Evolutionary conservation across 2,329 filamentous ascomycete genomes (phyloP).

Genomic region (Penicillium psychrosexuale): DNA sequence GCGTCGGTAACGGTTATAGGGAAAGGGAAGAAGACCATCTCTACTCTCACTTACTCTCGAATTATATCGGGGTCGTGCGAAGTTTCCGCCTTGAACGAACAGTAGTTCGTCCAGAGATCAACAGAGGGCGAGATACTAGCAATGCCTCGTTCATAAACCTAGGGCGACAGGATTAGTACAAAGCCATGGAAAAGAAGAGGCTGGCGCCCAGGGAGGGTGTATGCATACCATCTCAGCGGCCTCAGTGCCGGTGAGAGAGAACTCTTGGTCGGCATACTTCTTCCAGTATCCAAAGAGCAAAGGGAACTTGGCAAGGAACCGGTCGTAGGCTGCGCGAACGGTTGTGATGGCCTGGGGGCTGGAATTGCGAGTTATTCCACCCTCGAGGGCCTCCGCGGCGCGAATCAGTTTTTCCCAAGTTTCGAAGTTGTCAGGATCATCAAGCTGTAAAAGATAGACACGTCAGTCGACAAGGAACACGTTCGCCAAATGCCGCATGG

Average conservation of each 20-base stretch:
- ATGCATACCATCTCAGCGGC: constrained; percentile 84
- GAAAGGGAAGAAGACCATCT: constrained; percentile 64
- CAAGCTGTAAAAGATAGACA: constrained; percentile 42
- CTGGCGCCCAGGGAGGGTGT: not conserved
- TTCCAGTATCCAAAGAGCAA: constrained; percentile 99
- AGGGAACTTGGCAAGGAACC: constrained; percentile 90
- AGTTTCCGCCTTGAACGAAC: constrained; percentile 95
- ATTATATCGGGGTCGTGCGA: constrained; percentile 91
- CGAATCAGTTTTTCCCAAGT: constrained; percentile 90
- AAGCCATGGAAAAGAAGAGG: not conserved
- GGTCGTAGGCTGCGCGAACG: constrained; percentile 83
- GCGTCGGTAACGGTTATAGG: constrained; percentile 50
- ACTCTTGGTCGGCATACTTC: constrained; percentile 97
- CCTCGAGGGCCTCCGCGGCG: constrained; percentile 79
- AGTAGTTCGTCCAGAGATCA: constrained; percentile 96
- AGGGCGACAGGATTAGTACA: constrained; percentile 10
- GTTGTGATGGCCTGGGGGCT: constrained; percentile 88
- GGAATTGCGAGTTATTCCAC: constrained; percentile 92
- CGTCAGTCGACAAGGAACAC: constrained; percentile 5
- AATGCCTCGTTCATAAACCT: constrained; percentile 94
- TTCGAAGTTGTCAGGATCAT: constrained; percentile 87
- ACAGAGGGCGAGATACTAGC: constrained; percentile 91
- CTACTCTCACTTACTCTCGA: constrained; percentile 92
- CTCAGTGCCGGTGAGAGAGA: constrained; percentile 93
- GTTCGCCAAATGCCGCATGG: not conserved